Conservation (phyloP, 148 eudicot species). For the Vaccinium corymbosum region DNA sequence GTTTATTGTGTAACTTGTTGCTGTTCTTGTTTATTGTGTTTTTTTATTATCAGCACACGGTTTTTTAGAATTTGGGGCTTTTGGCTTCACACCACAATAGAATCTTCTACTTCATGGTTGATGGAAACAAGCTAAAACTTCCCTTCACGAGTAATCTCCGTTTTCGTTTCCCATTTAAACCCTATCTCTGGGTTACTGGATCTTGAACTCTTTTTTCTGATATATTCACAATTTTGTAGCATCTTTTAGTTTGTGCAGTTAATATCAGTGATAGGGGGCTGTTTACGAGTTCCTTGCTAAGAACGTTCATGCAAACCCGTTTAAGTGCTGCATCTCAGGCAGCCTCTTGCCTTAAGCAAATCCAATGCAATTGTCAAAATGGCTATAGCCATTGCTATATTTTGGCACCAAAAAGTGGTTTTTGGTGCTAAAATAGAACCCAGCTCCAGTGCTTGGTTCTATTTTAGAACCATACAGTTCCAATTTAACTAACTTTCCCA, state of each 20-base stretch:
- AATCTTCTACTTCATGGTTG: not conserved
- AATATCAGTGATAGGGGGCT: too few species aligned
- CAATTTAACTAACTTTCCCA: too few species aligned
- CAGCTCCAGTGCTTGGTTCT: too few species aligned
- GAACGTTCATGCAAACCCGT: too few species aligned
- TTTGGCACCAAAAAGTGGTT: too few species aligned
- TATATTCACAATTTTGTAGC: not conserved
- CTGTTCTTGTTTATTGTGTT: not conserved
- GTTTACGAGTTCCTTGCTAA: too few species aligned
- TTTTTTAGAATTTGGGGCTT: not conserved
- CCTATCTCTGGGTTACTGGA: not conserved
- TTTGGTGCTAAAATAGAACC: too few species aligned
- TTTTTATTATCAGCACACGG: not conserved
- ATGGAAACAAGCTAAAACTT: conserved; percentile 1
- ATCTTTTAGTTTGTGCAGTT: not conserved
- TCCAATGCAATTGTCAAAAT: too few species aligned
- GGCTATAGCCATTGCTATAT: too few species aligned
- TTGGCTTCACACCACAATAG: not conserved
- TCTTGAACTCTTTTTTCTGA: not conserved
- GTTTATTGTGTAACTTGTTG: not conserved
- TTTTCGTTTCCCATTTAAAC: not conserved
- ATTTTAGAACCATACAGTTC: too few species aligned
- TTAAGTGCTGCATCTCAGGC: not conserved
- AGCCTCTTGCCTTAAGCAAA: not conserved
- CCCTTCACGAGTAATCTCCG: not conserved